Evolutionary conservation across 768 basidiomycete genomes (phyloP).

Genomic region (Flagelloscypha sp.): DNA sequence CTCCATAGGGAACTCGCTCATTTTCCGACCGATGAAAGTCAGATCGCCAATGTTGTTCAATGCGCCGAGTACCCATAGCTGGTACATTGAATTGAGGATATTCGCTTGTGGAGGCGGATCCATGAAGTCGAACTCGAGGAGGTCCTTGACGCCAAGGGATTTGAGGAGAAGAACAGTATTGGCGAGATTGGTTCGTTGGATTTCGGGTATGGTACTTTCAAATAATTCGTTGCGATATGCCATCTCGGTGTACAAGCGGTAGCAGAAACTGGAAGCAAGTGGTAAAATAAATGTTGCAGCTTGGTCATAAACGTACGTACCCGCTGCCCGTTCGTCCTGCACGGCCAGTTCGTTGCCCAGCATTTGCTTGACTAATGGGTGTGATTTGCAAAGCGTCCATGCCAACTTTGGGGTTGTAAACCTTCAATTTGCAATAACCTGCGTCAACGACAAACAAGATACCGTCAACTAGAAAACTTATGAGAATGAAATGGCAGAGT

Average conservation of each 20-base stretch:
- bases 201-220: conserved; percentile 93
- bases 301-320: conserved; percentile 33
- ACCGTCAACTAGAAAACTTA: conserved; percentile 66
- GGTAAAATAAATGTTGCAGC: conserved; percentile 4
- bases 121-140: conserved; percentile 99
- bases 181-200: conserved; percentile 94
- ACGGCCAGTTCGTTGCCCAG: conserved; percentile 90
- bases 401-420: conserved; percentile 98
- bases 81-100: conserved; percentile 99
- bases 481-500: conserved; percentile 8
- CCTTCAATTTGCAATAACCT: conserved; percentile 95
- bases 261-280: conserved; percentile 64
- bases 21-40: conserved; percentile 85
- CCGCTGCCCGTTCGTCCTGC: conserved; percentile 95
- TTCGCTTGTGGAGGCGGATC: conserved; percentile 99
- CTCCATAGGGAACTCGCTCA: conserved; percentile 99
- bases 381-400: conserved; percentile 99
- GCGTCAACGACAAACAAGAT: conserved; percentile 96
- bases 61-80: conserved; percentile 97
- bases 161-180: conserved; percentile 94
- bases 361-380: conserved; percentile 97
- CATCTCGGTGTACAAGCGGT: conserved; percentile 95
- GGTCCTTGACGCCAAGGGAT: conserved; percentile 92
- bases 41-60: conserved; percentile 97
- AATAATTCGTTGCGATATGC: conserved; percentile 96